Evolutionary conservation across 2,329 filamentous ascomycete genomes (phyloP).

Genomic region (Sphaerulina vaccinii): DNA sequence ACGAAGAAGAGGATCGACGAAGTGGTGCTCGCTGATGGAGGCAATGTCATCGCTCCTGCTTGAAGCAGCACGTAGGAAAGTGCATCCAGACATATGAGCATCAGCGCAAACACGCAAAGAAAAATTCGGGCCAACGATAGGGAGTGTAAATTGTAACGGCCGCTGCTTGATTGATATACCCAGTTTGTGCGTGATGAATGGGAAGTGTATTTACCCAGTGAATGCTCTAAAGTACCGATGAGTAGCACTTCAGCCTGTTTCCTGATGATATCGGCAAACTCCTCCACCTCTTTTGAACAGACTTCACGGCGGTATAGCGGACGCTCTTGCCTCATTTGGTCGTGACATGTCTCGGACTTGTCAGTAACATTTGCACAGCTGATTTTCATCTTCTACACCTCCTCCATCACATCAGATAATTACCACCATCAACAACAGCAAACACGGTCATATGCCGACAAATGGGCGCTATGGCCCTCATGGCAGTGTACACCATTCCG

Average conservation of each 20-base stretch:
- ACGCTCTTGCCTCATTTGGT: too few species aligned
- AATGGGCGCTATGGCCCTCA: too few species aligned
- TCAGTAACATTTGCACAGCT: too few species aligned
- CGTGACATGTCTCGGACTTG: too few species aligned
- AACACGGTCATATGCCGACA: too few species aligned
- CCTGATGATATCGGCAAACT: background rate
- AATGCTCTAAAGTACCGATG: conserved; percentile 6
- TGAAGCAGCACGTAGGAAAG: background rate
- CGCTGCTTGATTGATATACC: background rate
- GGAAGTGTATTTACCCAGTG: conserved; percentile 4
- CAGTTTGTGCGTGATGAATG: background rate
- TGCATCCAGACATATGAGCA: background rate
- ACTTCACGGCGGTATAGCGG: conserved; percentile 2
- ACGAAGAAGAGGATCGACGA: conserved; percentile 56
- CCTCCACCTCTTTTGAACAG: conserved; percentile 10
- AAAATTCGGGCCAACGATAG: too few species aligned
- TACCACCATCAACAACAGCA: too few species aligned
- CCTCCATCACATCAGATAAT: too few species aligned
- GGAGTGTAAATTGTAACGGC: background rate
- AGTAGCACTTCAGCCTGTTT: conserved; percentile 2
- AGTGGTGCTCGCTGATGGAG: conserved; percentile 61
- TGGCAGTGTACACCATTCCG: too few species aligned
- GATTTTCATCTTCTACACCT: too few species aligned
- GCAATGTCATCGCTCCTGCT: conserved; percentile 46
- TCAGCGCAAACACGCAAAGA: too few species aligned